phyloP scores from a whole-genome alignment of 495 filamentous ascomycete genomes.

The Mycothermus thermophilus region DNA sequence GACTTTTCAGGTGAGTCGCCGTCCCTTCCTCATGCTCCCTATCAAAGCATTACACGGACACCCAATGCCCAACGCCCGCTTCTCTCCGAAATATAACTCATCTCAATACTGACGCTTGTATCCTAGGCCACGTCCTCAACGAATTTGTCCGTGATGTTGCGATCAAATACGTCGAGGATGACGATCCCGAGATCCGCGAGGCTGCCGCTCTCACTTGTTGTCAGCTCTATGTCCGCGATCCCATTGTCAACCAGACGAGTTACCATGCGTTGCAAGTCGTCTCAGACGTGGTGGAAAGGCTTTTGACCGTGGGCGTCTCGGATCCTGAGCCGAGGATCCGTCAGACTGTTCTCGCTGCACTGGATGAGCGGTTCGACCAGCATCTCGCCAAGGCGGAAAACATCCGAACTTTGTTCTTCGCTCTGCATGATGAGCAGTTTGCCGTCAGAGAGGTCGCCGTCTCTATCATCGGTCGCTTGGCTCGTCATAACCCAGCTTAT shows the following conservation, averaged over 20 bases:
- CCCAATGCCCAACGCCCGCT: no score
- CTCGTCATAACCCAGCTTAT: slow-evolving; percentile 85
- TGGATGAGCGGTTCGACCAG: slow-evolving; percentile 88
- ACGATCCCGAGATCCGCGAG: slow-evolving; percentile 84
- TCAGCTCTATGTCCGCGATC: slow-evolving; percentile 89
- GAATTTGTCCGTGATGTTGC: slow-evolving; percentile 98
- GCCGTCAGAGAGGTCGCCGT: slow-evolving; percentile 87
- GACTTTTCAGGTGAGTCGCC: slow-evolving; percentile 58
- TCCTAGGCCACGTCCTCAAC: slow-evolving; percentile 75
- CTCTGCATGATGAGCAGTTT: slow-evolving; percentile 91
- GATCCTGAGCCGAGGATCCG: slow-evolving; percentile 84
- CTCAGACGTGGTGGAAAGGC: slow-evolving; percentile 89
- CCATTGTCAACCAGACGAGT: slow-evolving; percentile 94
- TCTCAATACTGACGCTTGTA: slow-evolving; percentile 13
- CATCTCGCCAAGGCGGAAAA: slow-evolving; percentile 93
- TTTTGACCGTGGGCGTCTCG: slow-evolving; percentile 85
- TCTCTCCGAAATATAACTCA: no score
- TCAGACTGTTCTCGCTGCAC: slow-evolving; percentile 67
- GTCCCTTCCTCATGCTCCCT: not conserved
- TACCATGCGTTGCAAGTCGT: slow-evolving; percentile 93
- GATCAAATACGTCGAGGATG: slow-evolving; percentile 92
- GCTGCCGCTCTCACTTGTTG: slow-evolving; percentile 94
- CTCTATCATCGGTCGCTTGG: slow-evolving; percentile 86
- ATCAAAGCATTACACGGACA: no score
- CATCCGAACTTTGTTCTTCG: slow-evolving; percentile 85